phyloP scores from a whole-genome alignment of 805 yeast genomes.

The Saturnispora quitensis region DNA sequence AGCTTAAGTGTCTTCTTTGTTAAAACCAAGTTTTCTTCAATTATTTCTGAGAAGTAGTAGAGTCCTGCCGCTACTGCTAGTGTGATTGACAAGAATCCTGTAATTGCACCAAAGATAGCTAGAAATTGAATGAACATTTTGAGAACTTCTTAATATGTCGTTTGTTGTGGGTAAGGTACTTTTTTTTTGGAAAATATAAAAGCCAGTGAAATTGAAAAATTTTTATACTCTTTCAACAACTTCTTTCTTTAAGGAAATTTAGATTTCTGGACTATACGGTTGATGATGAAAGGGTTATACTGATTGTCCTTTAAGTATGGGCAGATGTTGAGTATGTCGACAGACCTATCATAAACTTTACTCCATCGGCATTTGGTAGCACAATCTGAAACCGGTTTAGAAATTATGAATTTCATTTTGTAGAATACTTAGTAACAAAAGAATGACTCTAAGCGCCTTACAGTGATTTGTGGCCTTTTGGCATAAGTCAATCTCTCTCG shows the following conservation, averaged over 20 bases:
- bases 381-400: conserved; percentile 7
- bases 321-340: conserved; percentile 2
- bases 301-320: conserved; percentile 8
- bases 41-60: conserved; percentile 83
- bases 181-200: background rate
- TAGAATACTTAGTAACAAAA: background rate
- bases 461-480: too few relatives aligned
- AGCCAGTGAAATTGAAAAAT: background rate
- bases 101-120: conserved; percentile 49
- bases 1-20: conserved; percentile 62
- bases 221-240: too few relatives aligned
- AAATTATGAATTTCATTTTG: too few relatives aligned
- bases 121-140: conserved; percentile 50
- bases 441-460: background rate
- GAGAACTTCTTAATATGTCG: background rate
- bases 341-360: conserved; percentile 2
- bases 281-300: conserved; percentile 6
- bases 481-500: too few relatives aligned
- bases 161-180: background rate
- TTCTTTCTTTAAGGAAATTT: conserved; percentile 2
- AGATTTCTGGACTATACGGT: conserved; percentile 8
- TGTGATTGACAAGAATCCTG: conserved; percentile 55
- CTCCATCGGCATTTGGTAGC: conserved; percentile 6
- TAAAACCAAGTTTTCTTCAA: conserved; percentile 86
- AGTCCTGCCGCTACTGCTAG: conserved; percentile 76